Evolutionary conservation across 768 basidiomycete genomes (phyloP), one percentile per base, ranked within the genome.

Genomic region (Tricholoma bakamatsutake): DNA sequence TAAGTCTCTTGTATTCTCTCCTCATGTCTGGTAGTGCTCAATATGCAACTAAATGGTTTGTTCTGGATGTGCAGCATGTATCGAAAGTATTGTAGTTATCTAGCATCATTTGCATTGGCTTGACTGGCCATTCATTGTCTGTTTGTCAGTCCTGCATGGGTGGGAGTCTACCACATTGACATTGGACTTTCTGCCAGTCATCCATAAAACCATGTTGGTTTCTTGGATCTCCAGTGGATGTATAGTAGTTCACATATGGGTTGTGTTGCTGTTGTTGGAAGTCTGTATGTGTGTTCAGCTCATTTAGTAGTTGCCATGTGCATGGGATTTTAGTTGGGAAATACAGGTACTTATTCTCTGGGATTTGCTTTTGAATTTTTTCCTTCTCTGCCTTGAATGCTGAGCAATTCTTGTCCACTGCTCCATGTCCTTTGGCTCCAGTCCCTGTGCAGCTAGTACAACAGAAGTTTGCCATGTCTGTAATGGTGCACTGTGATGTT

Each of bases 401-500:
- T 24, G 21, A 3, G 21, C 21, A 24, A 3, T 24, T 24, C 21
- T 3, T 24, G 21, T 24, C 21, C 3, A 3, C 21, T 24, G 21
- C 21, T 24, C 21, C 21, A 24, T 24, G 21, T 24, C 21, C 21
- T 24, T 24, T 24, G 3, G 21, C 21, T 24, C 21, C 21, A 1
- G 21, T 24, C 3, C 21, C 21, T 24, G 21, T 24, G 21, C 21
- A 24, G 21, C 3, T 24, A 24, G 21, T 24, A 1, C 34, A 35
- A 13, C 34, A 35, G 9, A 35, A 35, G 34, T 10, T 35, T 9
- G 34, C 3, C 10, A 9, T 35, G 34, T 63, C 58, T 8, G 1
- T 15, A 5, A 43, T 37, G 3, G 24, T 43, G 61, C 70, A 64
- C 13, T 53, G 40, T 5, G 30, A 2, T 0, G 66, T 69, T 0